Conservation (phyloP, 306 rosid species). For the Pueraria montana region DNA sequence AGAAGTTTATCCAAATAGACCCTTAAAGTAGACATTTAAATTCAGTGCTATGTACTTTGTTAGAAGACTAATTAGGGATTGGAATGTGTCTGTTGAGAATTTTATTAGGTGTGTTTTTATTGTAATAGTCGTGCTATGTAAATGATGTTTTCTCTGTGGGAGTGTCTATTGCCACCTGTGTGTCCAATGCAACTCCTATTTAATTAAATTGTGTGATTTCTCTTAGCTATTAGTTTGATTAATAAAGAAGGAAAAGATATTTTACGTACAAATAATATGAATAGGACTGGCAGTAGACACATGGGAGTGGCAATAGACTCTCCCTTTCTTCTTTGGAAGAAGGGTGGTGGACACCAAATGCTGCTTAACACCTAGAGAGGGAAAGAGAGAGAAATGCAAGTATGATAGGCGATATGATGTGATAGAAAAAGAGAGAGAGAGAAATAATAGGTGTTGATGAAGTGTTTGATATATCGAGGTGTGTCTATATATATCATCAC, state of each 20-base stretch:
- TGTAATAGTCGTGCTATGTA: neutral
- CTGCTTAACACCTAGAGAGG: neutral
- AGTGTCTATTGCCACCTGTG: neutral
- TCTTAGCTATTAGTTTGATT: neutral
- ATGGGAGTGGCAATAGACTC: neutral
- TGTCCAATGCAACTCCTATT: neutral
- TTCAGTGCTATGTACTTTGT: neutral
- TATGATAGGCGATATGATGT: too few relatives aligned
- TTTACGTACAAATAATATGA: neutral
- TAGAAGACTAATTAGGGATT: conserved; percentile 1
- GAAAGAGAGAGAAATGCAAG: neutral
- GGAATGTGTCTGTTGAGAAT: conserved; percentile 21
- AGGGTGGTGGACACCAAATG: neutral
- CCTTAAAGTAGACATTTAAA: neutral
- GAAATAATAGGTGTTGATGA: neutral
- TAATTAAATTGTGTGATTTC: neutral
- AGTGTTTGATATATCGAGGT: neutral
- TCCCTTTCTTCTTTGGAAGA: neutral
- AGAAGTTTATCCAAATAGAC: too few relatives aligned
- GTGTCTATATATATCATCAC: neutral
- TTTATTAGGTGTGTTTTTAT: neutral
- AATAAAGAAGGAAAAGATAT: neutral
- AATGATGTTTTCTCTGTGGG: neutral
- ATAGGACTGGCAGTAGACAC: neutral
- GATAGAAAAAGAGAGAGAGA: neutral